phyloP scores from a whole-genome alignment of 345 rosid species.

The Aethionema arabicum region DNA sequence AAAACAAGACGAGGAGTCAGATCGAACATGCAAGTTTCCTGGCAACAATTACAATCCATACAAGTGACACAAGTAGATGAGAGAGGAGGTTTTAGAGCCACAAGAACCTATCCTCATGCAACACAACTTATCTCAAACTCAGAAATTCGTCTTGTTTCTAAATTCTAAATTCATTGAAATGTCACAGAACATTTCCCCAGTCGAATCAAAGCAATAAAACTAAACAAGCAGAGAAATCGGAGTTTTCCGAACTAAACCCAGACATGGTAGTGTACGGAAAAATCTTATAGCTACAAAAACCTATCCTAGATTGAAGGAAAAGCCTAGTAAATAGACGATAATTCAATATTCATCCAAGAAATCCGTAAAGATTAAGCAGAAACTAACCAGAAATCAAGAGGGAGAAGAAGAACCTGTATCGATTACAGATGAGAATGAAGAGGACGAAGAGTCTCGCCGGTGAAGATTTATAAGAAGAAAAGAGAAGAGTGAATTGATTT shows the following conservation, averaged over 20 bases:
- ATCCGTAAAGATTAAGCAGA: neutral
- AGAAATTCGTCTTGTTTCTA: neutral
- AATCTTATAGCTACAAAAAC: no score
- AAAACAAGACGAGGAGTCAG: neutral
- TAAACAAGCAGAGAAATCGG: neutral
- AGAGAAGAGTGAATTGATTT: constrained; percentile 5
- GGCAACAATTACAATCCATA: neutral
- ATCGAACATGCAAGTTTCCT: neutral
- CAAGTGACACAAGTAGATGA: neutral
- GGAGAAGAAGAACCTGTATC: constrained; percentile 26
- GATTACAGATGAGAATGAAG: constrained; percentile 13
- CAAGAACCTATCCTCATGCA: constrained; percentile 1
- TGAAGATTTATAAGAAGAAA: constrained; percentile 3
- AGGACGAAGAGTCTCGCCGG: constrained; percentile 21
- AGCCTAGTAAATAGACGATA: no score
- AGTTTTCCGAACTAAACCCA: neutral
- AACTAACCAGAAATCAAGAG: neutral
- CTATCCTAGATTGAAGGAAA: no score
- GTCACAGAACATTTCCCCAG: no score
- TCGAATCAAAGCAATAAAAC: neutral
- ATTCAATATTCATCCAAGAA: no score
- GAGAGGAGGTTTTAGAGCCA: neutral
- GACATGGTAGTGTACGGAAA: neutral
- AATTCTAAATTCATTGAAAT: no score
- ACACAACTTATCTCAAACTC: neutral